These are phyloP conservation scores for Boletus pseudopeckii DNA, from an alignment of 768 basidiomycete species.

Conservation along the genomic window DNA sequence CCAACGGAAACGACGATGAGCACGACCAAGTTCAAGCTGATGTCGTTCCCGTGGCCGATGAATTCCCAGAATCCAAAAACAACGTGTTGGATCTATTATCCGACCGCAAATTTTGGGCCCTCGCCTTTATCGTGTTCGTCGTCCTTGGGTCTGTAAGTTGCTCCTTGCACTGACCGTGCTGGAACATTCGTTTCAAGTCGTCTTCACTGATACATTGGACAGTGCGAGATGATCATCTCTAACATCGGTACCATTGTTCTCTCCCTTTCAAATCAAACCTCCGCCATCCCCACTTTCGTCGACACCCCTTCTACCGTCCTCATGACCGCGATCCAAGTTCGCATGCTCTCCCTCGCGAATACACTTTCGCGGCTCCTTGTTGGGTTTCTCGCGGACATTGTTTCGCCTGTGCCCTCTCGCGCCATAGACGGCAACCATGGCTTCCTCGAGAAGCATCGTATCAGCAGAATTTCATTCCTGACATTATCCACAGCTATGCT, in stretches of 20 bases:
- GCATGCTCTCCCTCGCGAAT: slow-evolving; percentile 65
- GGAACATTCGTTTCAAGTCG: background rate
- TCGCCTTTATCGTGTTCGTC: slow-evolving; percentile 48
- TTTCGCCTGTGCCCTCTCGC: slow-evolving; percentile 59
- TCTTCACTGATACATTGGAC: background rate
- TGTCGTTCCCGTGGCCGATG: slow-evolving; percentile 24
- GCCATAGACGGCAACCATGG: slow-evolving; percentile 30
- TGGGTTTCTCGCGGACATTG: slow-evolving; percentile 68
- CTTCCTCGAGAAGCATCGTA: slow-evolving; percentile 41
- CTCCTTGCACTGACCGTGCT: no score
- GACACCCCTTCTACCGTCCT: slow-evolving; percentile 28
- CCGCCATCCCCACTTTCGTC: slow-evolving; percentile 4
- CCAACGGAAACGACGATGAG: slow-evolving; percentile 10
- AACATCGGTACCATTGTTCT: slow-evolving; percentile 77
- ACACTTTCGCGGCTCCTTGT: slow-evolving; percentile 64
- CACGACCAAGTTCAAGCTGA: slow-evolving; percentile 16
- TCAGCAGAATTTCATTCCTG: slow-evolving; percentile 65
- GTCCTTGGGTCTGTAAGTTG: slow-evolving; percentile 67
- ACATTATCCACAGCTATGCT: slow-evolving; percentile 47
- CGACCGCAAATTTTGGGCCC: slow-evolving; percentile 62
- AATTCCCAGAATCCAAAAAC: slow-evolving; percentile 15
- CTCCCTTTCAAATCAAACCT: slow-evolving; percentile 46
- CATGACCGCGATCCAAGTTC: slow-evolving; percentile 63
- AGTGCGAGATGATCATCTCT: slow-evolving; percentile 82
- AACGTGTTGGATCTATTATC: slow-evolving; percentile 44